phyloP scores from a whole-genome alignment of 305 asterid genomes.

The Petunia hybrid region DNA sequence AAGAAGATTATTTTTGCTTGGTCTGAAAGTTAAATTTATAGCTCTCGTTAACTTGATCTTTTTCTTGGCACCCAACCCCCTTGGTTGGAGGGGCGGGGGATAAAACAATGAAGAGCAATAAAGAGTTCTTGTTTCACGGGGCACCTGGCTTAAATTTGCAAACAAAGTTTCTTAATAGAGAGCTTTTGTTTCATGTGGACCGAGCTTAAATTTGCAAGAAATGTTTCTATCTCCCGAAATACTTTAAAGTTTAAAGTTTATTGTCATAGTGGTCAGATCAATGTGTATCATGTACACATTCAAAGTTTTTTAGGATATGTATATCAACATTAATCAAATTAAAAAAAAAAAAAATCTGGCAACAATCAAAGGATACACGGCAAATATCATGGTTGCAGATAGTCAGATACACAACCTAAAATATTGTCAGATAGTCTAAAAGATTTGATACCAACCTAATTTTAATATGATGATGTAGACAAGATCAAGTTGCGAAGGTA shows the following conservation, averaged over 20 bases:
- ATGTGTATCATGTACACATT: not conserved
- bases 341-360: not conserved
- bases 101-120: not conserved
- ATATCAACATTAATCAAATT: not conserved
- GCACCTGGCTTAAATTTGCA: not conserved
- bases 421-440: not conserved
- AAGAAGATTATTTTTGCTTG: slow-evolving; percentile 3
- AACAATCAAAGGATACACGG: not conserved
- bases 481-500: not conserved
- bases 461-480: not conserved
- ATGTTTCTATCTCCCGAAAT: not conserved
- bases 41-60: slow-evolving; percentile 13
- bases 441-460: slow-evolving; percentile 17
- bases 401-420: not conserved
- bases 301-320: not conserved
- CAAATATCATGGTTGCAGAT: slow-evolving; percentile 21
- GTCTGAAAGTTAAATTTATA: not conserved
- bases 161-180: not conserved
- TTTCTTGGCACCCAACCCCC: not conserved
- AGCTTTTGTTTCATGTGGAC: not conserved
- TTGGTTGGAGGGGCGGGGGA: not conserved
- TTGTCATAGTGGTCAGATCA: not conserved
- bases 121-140: not conserved
- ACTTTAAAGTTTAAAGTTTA: not conserved
- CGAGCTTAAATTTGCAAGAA: not conserved